Evolutionary conservation across 2,329 filamentous ascomycete genomes (phyloP).

Genomic region (Knufia fluminis): DNA sequence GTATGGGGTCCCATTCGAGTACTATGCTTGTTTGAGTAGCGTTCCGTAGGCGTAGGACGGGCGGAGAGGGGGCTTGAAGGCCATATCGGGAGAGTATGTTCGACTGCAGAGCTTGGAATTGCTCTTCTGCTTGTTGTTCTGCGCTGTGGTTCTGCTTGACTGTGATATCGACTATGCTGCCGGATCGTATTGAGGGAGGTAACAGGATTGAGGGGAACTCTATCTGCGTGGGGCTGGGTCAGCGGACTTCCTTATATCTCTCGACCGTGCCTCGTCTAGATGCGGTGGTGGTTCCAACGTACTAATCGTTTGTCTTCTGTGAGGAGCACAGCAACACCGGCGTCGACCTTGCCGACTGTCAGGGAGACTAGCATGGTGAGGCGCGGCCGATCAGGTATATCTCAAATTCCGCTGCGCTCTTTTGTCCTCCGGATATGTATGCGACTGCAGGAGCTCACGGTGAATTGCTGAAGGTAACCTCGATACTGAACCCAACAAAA

Average conservation of each 20-base stretch:
- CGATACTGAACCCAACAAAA: not conserved
- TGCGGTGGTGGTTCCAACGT: slow-evolving; percentile 30
- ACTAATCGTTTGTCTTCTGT: slow-evolving; percentile 96
- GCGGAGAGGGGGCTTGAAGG: slow-evolving; percentile 63
- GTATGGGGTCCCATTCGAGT: slow-evolving; percentile 93
- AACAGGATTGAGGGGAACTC: slow-evolving; percentile 97
- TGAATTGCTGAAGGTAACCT: too few relatives aligned
- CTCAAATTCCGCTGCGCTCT: too few relatives aligned
- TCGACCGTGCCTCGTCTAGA: slow-evolving; percentile 8
- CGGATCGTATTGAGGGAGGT: slow-evolving; percentile 86
- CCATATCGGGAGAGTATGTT: slow-evolving; percentile 83
- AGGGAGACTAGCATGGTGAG: slow-evolving; percentile 97
- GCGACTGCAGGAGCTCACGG: not conserved
- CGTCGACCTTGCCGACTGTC: slow-evolving; percentile 98
- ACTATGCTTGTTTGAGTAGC: slow-evolving; percentile 97
- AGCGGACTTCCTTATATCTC: not conserved
- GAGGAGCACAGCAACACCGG: slow-evolving; percentile 90
- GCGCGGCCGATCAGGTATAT: too few relatives aligned
- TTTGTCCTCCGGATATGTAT: too few relatives aligned
- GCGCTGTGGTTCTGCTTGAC: slow-evolving; percentile 77
- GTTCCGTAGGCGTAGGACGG: slow-evolving; percentile 83
- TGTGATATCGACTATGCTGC: slow-evolving; percentile 95
- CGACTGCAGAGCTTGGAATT: slow-evolving; percentile 78
- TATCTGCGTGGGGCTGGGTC: slow-evolving; percentile 52
- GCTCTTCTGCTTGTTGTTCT: slow-evolving; percentile 62